These are phyloP conservation scores for Berberis vulgaris DNA, from an alignment of 164 flowering plant species.

Conservation along the genomic window DNA sequence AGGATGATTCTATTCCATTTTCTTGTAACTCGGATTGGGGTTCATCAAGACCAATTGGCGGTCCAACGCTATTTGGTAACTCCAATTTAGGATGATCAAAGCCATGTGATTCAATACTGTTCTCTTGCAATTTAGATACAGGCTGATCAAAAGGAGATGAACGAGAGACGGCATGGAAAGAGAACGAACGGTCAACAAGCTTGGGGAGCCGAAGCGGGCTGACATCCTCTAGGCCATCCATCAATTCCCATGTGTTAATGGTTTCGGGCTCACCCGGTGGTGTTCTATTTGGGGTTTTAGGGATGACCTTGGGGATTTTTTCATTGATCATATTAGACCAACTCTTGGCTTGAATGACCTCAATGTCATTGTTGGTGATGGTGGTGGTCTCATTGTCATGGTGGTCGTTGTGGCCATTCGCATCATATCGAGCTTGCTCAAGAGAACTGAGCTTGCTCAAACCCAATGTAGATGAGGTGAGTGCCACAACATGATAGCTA, in stretches of 20 bases:
- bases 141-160: constrained; percentile 1
- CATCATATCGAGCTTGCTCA: neutral
- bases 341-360: constrained; percentile 43
- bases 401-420: neutral
- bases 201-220: constrained; percentile 26
- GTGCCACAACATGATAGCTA: constrained; percentile 13
- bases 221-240: constrained; percentile 81
- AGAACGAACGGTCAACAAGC: constrained; percentile 35
- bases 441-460: constrained; percentile 24
- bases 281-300: constrained; percentile 51
- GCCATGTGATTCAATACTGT: neutral
- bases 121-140: neutral
- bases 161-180: constrained; percentile 32
- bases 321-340: constrained; percentile 65
- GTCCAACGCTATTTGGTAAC: neutral
- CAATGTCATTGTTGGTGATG: neutral
- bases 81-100: neutral
- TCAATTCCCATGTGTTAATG: constrained; percentile 81
- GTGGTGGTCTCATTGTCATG: neutral
- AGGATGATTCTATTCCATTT: too few species aligned
- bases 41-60: too few species aligned
- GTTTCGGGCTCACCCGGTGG: constrained; percentile 89
- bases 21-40: too few species aligned
- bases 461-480: neutral
- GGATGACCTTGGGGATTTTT: constrained; percentile 4